Conservation (phyloP, 2,329 filamentous ascomycete species). For the Chaetomium olivaceum region DNA sequence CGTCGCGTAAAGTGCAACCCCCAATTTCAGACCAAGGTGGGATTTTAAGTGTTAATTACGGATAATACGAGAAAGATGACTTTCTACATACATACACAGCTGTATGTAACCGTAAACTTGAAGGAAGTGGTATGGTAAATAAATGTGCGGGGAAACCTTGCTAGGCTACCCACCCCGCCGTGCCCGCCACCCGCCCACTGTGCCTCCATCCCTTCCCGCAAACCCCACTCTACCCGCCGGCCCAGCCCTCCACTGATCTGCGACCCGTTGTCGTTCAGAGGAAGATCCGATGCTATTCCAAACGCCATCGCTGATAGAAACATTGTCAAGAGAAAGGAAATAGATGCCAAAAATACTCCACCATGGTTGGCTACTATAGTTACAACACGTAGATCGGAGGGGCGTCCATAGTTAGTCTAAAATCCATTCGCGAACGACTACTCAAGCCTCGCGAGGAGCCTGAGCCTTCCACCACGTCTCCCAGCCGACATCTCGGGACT, state of each 20-base stretch:
- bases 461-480: conserved; percentile 34
- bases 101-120: neutral
- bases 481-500: conserved; percentile 29
- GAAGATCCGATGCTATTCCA: neutral
- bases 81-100: neutral
- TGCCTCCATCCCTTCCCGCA: neutral
- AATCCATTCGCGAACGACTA: neutral
- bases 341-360: neutral
- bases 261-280: neutral
- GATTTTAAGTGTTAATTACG: neutral
- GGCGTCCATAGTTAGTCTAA: neutral
- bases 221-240: neutral
- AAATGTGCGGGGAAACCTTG: neutral
- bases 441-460: conserved; percentile 23
- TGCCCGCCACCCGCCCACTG: neutral
- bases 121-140: neutral
- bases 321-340: neutral
- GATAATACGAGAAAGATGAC: neutral
- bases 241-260: neutral
- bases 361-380: neutral
- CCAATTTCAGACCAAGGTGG: neutral
- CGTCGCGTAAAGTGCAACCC: conserved; percentile 10
- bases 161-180: neutral
- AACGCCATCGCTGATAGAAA: neutral
- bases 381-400: neutral